Evolutionary conservation across 2,329 filamentous ascomycete species (phyloP), one percentile per base, ranked within the genome.

Genomic region (Monosporascus ibericus): DNA sequence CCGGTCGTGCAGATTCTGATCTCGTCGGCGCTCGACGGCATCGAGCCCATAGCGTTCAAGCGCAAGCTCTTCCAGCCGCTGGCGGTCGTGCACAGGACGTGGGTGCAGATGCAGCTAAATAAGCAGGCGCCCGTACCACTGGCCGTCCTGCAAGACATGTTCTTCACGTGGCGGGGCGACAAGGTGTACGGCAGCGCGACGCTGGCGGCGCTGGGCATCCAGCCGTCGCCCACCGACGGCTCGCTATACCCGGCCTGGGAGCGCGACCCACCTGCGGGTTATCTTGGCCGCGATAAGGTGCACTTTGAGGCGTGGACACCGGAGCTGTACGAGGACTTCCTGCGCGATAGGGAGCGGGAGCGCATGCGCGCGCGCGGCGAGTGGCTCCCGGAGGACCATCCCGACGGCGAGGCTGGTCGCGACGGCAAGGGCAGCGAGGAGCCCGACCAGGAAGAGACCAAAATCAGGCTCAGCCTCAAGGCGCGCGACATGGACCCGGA

Each of bases 111-210:
- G 50, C 86, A 92, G 63, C 68, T 67, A 1, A 78, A 83, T 47
- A 68, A 73, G 2, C 68, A 72, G 1, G 48, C 68, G 6, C 36
- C 60, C 9, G 61, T 76, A 7, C 58, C 68, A 2, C 59, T 67
- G 2, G 72, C 78, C 3, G 66, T 77, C 24, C 69, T 76, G 2
- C 71, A 77, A 5, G 72, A 75, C 1, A 73, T 95, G 18, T 87
- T 94, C 61, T 77, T 97, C 51, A 94, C 89, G 0, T 96, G 89
- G 86, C 85, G 85, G 57, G 79, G 82, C 25, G 82, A 81, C 53
- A 81, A 82, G 54, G 70, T 96, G 3, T 96, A 87, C 65, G 82
- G 88, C 58, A 79, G 81, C n/a, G 89, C 88, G 5, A 92, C 86
- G 1, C 85, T 89, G 53, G 76, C 77, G 50, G 84, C 80, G 47